A percentile compares a stretch with the other conserved stretches of the same genome.
phyloP scores from a whole-genome alignment of 306 rosid species.

The Trifolium subterraneum region DNA sequence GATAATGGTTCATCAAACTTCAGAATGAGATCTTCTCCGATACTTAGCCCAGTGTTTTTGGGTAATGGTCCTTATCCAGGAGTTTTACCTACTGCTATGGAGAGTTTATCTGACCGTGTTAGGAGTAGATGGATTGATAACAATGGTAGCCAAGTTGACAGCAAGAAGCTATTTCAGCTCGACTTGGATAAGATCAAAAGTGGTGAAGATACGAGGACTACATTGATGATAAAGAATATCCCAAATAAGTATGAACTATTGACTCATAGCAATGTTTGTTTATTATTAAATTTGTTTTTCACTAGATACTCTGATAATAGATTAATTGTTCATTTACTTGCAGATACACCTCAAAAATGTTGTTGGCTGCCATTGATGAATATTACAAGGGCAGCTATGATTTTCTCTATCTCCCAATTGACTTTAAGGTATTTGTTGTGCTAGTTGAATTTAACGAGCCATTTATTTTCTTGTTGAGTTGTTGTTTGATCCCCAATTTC shows the following conservation, averaged over 20 bases:
- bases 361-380: constrained; percentile 96
- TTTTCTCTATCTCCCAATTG: constrained; percentile 94
- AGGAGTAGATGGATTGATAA: constrained; percentile 75
- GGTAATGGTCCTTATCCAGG: constrained; percentile 79
- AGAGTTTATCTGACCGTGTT: constrained; percentile 77
- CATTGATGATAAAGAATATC: constrained; percentile 96
- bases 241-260: constrained; percentile 90
- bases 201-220: constrained; percentile 93
- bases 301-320: constrained; percentile 30
- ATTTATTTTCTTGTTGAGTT: neutral
- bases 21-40: constrained; percentile 84
- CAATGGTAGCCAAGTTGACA: constrained; percentile 74
- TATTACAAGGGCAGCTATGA: constrained; percentile 87
- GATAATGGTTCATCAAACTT: constrained; percentile 81
- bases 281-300: constrained; percentile 3
- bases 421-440: constrained; percentile 75
- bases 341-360: constrained; percentile 97
- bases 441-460: constrained; percentile 19
- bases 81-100: constrained; percentile 57
- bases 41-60: constrained; percentile 75
- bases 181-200: constrained; percentile 83
- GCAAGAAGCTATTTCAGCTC: constrained; percentile 92
- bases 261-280: constrained; percentile 24
- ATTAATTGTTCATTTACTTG: constrained; percentile 40
- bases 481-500: neutral